phyloP scores from a whole-genome alignment of 768 basidiomycete species.

The Crassisporium funariophilum region DNA sequence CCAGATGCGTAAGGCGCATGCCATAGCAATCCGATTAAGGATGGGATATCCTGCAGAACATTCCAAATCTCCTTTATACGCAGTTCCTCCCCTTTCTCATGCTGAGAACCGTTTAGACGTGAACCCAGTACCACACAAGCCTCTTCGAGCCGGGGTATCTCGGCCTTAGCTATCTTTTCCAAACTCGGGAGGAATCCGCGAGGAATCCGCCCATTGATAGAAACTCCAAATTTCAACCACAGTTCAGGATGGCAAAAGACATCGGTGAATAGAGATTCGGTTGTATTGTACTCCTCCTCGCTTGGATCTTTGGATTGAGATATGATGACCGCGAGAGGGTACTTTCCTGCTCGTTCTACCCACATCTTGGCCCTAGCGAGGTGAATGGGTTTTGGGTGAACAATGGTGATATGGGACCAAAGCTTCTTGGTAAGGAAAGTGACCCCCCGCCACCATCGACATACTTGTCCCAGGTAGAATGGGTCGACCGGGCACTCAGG shows the following conservation, averaged over 20 bases:
- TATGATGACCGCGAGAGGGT: conserved; percentile 5
- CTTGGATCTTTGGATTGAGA: background rate
- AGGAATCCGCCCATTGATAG: background rate
- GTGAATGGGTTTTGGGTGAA: conserved; percentile 8
- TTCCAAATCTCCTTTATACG: background rate
- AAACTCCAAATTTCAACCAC: conserved; percentile 8
- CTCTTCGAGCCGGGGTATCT: background rate
- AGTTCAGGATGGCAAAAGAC: conserved; percentile 3
- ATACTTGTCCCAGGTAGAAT: conserved; percentile 17
- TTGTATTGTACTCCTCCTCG: conserved; percentile 3
- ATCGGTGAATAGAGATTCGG: background rate
- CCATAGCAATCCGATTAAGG: conserved; percentile 6
- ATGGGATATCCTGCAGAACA: background rate
- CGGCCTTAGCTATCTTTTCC: background rate
- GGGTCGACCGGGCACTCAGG: conserved; percentile 4
- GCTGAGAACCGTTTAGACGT: background rate
- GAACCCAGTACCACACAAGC: background rate
- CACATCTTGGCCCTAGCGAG: conserved; percentile 10
- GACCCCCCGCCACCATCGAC: conserved; percentile 11
- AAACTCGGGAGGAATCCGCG: background rate
- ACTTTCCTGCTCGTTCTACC: background rate
- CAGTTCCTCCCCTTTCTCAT: background rate
- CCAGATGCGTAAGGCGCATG: background rate
- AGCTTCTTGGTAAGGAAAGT: conserved; percentile 3
- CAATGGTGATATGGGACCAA: conserved; percentile 15